A percentile compares a stretch with the other conserved stretches of the same genome.
These are phyloP conservation scores for Carex parvula DNA, from an alignment of 176 grass and related monocot genomes.

Conservation along the genomic window DNA sequence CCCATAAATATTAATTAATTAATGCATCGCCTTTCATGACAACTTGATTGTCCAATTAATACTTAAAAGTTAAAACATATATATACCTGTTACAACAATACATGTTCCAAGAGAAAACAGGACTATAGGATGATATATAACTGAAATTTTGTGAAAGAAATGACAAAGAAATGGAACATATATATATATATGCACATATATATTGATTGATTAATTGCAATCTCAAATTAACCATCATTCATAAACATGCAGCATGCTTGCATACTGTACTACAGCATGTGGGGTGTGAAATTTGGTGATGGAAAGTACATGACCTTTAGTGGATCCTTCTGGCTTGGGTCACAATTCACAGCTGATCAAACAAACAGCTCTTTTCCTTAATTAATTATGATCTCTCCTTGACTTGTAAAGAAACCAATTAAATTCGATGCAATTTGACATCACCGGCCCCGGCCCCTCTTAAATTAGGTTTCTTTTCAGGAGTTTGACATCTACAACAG, in stretches of 20 bases:
- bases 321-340: conserved; percentile 2
- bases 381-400: background rate
- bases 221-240: background rate
- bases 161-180: background rate
- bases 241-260: conserved; percentile 4
- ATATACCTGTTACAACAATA: background rate
- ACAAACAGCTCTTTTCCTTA: background rate
- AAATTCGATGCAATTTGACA: background rate
- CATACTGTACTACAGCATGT: background rate
- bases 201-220: background rate
- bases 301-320: background rate
- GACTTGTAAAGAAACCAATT: conserved; percentile 8
- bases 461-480: conserved; percentile 4
- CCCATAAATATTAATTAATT: background rate
- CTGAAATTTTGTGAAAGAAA: background rate
- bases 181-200: background rate
- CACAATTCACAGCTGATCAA: background rate
- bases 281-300: background rate
- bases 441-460: background rate
- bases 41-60: background rate
- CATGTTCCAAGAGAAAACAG: background rate
- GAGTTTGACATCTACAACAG: background rate
- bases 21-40: background rate
- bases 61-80: background rate
- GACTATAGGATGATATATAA: background rate